Percentiles rank a stretch among this genome's conserved stretches.
Evolutionary conservation across 202 grass and related monocot species (phyloP).

Genomic region (Setaria viridis): DNA sequence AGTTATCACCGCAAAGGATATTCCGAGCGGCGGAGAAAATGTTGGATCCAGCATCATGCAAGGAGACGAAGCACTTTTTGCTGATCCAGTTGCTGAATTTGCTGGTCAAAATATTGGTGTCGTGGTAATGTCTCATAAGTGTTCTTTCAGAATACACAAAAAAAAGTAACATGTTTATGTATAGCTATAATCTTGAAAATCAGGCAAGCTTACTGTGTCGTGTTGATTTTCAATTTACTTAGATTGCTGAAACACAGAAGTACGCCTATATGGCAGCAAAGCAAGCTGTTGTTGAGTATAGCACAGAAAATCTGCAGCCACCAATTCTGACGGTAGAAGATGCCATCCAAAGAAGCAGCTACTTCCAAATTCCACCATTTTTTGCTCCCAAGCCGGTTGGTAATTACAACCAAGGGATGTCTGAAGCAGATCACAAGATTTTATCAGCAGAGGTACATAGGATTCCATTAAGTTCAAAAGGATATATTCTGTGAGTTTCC

Average conservation of each 20-base stretch:
- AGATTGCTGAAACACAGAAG: conserved; percentile 84
- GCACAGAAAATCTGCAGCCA: conserved; percentile 54
- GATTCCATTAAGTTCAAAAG: too few species aligned
- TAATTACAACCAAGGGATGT: conserved; percentile 66
- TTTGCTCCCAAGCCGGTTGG: conserved; percentile 51
- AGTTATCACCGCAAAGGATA: conserved; percentile 68
- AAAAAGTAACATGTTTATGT: background rate
- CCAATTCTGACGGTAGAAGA: conserved; percentile 81
- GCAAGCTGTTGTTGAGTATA: conserved; percentile 63
- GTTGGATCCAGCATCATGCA: conserved; percentile 45
- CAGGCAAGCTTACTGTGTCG: conserved; percentile 18
- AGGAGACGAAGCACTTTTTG: conserved; percentile 62
- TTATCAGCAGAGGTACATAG: conserved; percentile 60
- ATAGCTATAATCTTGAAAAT: background rate
- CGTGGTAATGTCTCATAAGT: conserved; percentile 59
- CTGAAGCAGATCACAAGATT: conserved; percentile 74
- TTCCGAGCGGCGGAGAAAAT: conserved; percentile 77
- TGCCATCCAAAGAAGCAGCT: conserved; percentile 55
- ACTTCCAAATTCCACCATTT: conserved; percentile 45
- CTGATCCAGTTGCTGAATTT: conserved; percentile 61
- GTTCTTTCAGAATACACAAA: background rate
- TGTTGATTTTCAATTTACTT: background rate
- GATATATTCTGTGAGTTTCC: background rate
- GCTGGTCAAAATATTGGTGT: conserved; percentile 76
- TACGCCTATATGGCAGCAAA: conserved; percentile 70